A percentile compares a stretch with the other conserved stretches of the same genome.
These are phyloP conservation scores for Hypomyces perniciosus DNA, from an alignment of 2,329 filamentous ascomycete species.

Conservation along the genomic window DNA sequence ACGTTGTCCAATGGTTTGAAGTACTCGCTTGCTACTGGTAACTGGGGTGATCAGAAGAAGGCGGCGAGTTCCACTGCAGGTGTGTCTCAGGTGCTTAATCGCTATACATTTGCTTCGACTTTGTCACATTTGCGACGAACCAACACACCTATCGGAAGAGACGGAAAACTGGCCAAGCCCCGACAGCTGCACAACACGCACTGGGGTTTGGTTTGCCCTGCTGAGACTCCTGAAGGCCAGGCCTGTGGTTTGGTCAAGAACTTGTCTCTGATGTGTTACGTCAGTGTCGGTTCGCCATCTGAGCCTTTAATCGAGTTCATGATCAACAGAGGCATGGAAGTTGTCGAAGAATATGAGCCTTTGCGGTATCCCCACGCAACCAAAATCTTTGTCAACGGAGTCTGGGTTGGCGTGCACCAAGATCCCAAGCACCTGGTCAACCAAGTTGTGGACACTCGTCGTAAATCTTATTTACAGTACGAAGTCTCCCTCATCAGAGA, in stretches of 20 bases:
- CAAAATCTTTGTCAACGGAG: slow-evolving; percentile 96
- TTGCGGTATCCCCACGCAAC: slow-evolving; percentile 83
- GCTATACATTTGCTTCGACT: slow-evolving; percentile 95
- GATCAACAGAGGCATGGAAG: slow-evolving; percentile 91
- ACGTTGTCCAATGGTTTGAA: slow-evolving; percentile 92
- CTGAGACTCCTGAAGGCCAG: slow-evolving; percentile 96
- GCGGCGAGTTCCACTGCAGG: slow-evolving; percentile 90
- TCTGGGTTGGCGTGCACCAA: slow-evolving; percentile 93
- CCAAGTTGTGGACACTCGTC: slow-evolving; percentile 69
- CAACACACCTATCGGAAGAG: slow-evolving; percentile 94
- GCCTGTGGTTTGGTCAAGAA: slow-evolving; percentile 99
- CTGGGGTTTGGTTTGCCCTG: slow-evolving; percentile 95
- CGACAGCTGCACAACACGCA: slow-evolving; percentile 98
- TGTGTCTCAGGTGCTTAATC: slow-evolving; percentile 95
- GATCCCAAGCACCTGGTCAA: slow-evolving; percentile 81
- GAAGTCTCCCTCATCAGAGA: slow-evolving; percentile 94
- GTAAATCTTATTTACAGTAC: slow-evolving; percentile 77
- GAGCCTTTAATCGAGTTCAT: slow-evolving; percentile 92
- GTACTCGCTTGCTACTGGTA: slow-evolving; percentile 94
- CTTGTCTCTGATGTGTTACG: slow-evolving; percentile 94
- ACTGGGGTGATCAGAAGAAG: slow-evolving; percentile 99
- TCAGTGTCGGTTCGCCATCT: slow-evolving; percentile 88
- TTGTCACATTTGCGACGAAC: slow-evolving; percentile 94
- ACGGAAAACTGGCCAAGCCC: slow-evolving; percentile 97
- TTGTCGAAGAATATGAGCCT: slow-evolving; percentile 91